Evolutionary conservation across 1,284 basidiomycete genomes (phyloP), one percentile per base, ranked within the genome.

Genomic region (Inonotus obliquus): DNA sequence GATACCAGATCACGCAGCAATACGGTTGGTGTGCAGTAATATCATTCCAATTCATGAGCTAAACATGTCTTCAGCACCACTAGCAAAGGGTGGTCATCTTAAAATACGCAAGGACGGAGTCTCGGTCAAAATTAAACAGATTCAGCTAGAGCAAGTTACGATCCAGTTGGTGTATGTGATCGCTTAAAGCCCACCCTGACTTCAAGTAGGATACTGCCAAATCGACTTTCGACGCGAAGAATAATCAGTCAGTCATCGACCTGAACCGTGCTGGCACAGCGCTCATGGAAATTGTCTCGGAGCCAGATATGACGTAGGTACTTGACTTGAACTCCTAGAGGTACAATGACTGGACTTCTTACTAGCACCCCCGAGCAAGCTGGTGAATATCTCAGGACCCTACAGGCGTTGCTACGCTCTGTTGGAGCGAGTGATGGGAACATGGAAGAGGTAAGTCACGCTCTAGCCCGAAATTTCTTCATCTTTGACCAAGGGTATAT

Each of bases 1-100:
- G 96, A 0, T 99, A 96, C 74, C 97, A 99, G 75, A 96, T 98
- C 65, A 98, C 96, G 0, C 96, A 98, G 71, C 91, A 94, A 67
- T 98, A 98, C 73, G 81, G 89, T 90, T 60, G 60, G 83, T 69
- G 19, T n/a, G 29, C n/a, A 38, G 39, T 11, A 1, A 11, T 44
- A 53, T 55, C 27, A 11, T 37, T 32, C 37, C 37, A 41, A 48
- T 29, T 48, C 21, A 62, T 56, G 25, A 38, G 14, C 10, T 2
- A 58, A 38, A 25, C n/a, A 17, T 5, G n/a, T 21, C 41, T 10
- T 51, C 70, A 86, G 94, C 88, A 32, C 94, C 96, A 0, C 77
- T 98, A 55, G 94, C 96, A 0, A 83, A 77, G 13, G 79, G 82
- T 45, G 96, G 96, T 1, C 69, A 70, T 32, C 70, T 98, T 4